These are phyloP conservation scores for Daldinia sp. DNA, from an alignment of 2,329 filamentous ascomycete genomes.

Conservation along the genomic window DNA sequence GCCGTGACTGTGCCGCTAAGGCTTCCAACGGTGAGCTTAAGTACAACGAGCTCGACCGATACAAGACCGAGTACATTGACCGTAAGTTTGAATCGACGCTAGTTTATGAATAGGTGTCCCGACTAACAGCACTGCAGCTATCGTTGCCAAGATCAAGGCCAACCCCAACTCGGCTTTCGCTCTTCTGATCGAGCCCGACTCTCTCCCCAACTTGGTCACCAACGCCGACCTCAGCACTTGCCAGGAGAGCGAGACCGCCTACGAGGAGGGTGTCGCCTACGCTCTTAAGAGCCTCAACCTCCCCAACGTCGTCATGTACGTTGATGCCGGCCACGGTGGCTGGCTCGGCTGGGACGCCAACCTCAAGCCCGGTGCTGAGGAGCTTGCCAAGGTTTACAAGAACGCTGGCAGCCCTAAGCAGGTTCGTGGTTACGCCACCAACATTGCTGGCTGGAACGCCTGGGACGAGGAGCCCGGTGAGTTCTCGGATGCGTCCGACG, in stretches of 20 bases:
- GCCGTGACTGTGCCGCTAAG: conserved; percentile 69
- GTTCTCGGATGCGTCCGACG: conserved; percentile 54
- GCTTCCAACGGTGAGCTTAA: conserved; percentile 71
- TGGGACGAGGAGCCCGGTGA: conserved; percentile 54
- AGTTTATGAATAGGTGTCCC: not conserved
- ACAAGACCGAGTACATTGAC: conserved; percentile 67
- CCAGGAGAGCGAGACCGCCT: conserved; percentile 59
- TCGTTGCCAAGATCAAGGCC: conserved; percentile 59
- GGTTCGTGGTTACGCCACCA: conserved; percentile 68
- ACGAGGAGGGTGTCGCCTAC: conserved; percentile 65
- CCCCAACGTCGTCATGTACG: conserved; percentile 70
- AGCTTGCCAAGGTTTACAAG: conserved; percentile 65
- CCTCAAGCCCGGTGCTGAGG: conserved; percentile 62
- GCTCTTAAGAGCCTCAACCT: conserved; percentile 66
- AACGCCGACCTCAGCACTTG: conserved; percentile 66
- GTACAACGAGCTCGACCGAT: conserved; percentile 62
- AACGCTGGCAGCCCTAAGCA: conserved; percentile 63
- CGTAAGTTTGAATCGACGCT: conserved; percentile 44
- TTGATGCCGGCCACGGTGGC: conserved; percentile 70
- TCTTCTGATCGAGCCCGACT: conserved; percentile 68
- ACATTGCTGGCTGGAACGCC: conserved; percentile 69
- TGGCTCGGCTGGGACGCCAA: conserved; percentile 72
- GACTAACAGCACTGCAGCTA: conserved; percentile 44
- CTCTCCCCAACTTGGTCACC: conserved; percentile 70
- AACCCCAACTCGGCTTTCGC: conserved; percentile 61